phyloP scores from a whole-genome alignment of 148 eudicot genomes.

The Chenopodium formosanum region DNA sequence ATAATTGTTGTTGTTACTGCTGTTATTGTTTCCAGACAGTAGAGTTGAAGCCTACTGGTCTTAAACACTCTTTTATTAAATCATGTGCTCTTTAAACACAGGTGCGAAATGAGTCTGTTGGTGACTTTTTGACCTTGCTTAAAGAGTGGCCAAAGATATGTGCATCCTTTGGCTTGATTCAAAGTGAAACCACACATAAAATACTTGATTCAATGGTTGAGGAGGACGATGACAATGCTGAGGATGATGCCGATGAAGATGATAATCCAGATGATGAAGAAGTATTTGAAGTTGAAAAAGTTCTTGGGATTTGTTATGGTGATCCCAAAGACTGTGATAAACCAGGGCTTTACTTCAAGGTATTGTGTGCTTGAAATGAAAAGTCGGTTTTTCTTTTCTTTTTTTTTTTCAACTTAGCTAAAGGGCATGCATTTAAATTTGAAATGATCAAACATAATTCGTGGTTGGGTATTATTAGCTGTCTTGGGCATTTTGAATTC shows the following conservation, averaged over 20 bases:
- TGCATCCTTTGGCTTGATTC: constrained; percentile 29
- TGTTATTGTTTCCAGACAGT: neutral
- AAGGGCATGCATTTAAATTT: neutral
- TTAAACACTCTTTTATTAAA: neutral
- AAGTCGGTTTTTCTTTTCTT: too few species aligned
- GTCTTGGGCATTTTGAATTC: neutral
- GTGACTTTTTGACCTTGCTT: constrained; percentile 54
- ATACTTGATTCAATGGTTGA: constrained; percentile 10
- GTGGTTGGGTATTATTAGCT: neutral
- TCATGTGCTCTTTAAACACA: constrained; percentile 12
- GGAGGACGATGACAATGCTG: constrained; percentile 30
- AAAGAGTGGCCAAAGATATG: constrained; percentile 73
- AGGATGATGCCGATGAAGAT: constrained; percentile 34
- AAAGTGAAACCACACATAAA: constrained; percentile 22
- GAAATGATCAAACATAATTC: neutral
- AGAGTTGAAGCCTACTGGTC: neutral
- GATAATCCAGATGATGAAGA: constrained; percentile 35
- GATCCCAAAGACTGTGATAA: constrained; percentile 40
- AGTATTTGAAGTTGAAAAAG: constrained; percentile 62
- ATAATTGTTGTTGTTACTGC: neutral
- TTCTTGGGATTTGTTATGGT: constrained; percentile 65
- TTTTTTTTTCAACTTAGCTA: neutral
- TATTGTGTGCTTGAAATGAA: constrained; percentile 13
- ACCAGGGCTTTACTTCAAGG: constrained; percentile 61
- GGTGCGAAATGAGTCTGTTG: constrained; percentile 80